Evolutionary conservation across 2,329 filamentous ascomycete species (phyloP), one percentile per base, ranked within the genome.

Genomic region (Aspergillus fumigatus): DNA sequence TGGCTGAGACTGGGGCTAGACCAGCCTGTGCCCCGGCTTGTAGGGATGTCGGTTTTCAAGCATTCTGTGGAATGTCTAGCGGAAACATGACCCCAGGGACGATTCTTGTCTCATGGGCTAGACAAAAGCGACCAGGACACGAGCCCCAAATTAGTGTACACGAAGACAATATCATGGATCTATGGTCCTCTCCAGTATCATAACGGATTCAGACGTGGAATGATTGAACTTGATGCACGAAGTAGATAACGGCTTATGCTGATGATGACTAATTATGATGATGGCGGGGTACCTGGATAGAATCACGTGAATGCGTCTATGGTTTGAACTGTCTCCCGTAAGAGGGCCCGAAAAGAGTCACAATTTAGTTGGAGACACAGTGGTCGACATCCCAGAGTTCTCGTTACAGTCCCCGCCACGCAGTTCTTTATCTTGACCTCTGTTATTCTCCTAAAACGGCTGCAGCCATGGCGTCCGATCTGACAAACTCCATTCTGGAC

Each of bases 401-500:
- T 55, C 41, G 48, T 49, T 32, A 27, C 54, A 52, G 48, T 43
- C 45, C 50, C 48, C 35, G 43, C 51, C 50, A 21, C 43, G 26
- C 50, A 45, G 14, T 48, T 19, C 52, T 25, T 48, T 53, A 57
- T 35, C 50, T 50, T 50, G 58, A 48, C 47, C 50, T 52, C 50
- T 45, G 40, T 27, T 41, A 45, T 47, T 54, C 41, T 45, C 52
- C 55, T 56, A 54, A 56, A 59, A 62, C 57, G 60, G 60, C 61
- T 67, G 65, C 65, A 71, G 64, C 56, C 60, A 77, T 77, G 73
- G 74, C 73, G 65, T 69, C 72, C 64, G 87, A 90, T 70, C 78
- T 91, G 68, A 80, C 84, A 58, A 78, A 80, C 55, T 79, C 84
- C 67, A 80, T 92, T 64, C 82, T 93, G 66, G 81, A 85, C 59